Evolutionary conservation across 768 basidiomycete genomes (phyloP), one percentile per base, ranked within the genome.

Genomic region (Hygrophoropsis aurantiaca): DNA sequence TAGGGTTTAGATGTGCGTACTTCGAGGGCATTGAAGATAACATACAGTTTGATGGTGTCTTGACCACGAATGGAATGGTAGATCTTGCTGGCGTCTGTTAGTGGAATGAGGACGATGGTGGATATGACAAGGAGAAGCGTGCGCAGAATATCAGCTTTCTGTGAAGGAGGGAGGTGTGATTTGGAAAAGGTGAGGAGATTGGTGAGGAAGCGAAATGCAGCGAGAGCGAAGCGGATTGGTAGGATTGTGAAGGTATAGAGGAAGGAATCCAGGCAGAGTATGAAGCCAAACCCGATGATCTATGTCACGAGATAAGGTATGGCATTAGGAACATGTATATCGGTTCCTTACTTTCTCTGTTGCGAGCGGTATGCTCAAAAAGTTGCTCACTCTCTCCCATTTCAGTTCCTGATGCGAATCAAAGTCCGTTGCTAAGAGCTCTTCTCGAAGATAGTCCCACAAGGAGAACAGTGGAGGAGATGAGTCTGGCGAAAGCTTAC

Each of bases 1-100:
- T 32, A 34, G 4, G 20, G n/a, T 16, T 16, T 16, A 10, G 54
- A n/a, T 18, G 21, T 43, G 63, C 83, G 47, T 66, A 95, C 95
- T 79, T 99, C 97, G 6, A 99, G 77, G 10, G 94, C 94, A 65
- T 97, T 98, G 71, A 97, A 99, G 42, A 99, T 95, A 50, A 99
- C 97, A 71, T 98, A 98, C 40, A 99, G 69, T 71, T 98, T 99
- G 72, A 99, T 95, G 2, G 93, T 97, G 57, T 99, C 97, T 67
- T 98, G 97, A 0, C 94, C 95, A 18, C 97, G 84, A 46, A 99
- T 97, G 13, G 87, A 87, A 59, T 99, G 97, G 58, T 99, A 99
- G 55, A 99, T 95, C 72, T 94, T 94, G 68, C 93, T 95, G 9
- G 93, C 89, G 61, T 99, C 95, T 6, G 94, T 94, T 33, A 94